Base-by-base conservation (phyloP, 1,139 yeast genomes). In the Wickerhamomyces sp. region DNA sequence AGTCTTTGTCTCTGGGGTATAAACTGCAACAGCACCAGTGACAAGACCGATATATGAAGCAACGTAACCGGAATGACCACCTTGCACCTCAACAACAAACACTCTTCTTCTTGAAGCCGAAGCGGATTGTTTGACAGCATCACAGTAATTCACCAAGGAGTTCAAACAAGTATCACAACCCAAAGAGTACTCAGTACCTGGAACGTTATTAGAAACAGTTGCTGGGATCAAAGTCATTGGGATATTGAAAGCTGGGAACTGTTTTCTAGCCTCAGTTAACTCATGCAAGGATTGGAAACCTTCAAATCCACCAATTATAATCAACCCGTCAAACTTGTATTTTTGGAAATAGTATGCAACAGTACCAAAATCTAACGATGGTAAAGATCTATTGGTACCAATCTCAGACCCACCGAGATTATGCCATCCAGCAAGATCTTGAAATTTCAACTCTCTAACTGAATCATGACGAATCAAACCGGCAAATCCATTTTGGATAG, bases 31-130 rank as follows among this genome's bases (percentile, higher is more conserved):
- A 3, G 93, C 82, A 40, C 91, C 93, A 23, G 82, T 70, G 24
- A 78, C 76, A 34, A 83, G 62, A 23, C 84, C 79, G 10, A 82
- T 76, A 58, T 63, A 77, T 11, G 85, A 72, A 16, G 91, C 88
- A 49, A 83, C 76, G 54, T 75, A 83, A 31, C 93, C 93, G 19
- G 86, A 79, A 56, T 83, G 78, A 33, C 93, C 93, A 49, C 93
- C 93, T 61, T 83, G 91, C n/a, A 82, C 89, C 58, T 83, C 91
- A 41, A 82, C 81, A 31, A 83, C 83, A 52, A 83, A 83, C 14
- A 78, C 86, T 55, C 91, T 69, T 57, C 80, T 75, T 66, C 91
- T 72, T 7, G 88, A 72, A 11, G 91, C 82, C 15, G 87, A 76
- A 3, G 93, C 93, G 35, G 83, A 74, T 57, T 79, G 89, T 55